Base-by-base conservation (phyloP, 192 early-diverging fungal species). In the Allomyces arbusculus region DNA sequence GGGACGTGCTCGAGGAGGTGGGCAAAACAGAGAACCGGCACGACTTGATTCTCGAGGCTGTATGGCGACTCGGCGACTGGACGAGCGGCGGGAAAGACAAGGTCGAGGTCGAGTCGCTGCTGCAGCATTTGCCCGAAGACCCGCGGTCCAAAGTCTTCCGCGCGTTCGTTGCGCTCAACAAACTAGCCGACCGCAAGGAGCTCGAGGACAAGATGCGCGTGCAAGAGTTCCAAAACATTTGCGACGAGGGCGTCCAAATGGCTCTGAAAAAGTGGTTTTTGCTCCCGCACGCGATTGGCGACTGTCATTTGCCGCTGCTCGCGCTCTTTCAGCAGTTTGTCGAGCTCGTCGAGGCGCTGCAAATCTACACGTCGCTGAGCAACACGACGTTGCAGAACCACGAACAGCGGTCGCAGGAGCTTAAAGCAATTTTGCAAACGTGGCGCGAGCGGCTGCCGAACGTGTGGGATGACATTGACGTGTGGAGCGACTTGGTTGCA, bases 391-490 rank as follows among this genome's bases (percentile, higher is more conserved):
- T 85, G 3, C 73, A 78, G 26, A 98, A 94, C 65, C 82, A 96
- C 40, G 92, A 97, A 61, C 73, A 71, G 67, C 89, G 90, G 69
- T 88, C 90, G 19, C 81, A 83, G 64, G 94, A 97, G 62, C 74
- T 98, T 25, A 97, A 97, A 70, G 85, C 84, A 40, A 84, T 88
- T 23, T 74, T 99, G 23, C 81, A 86, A 64, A 97, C 91, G 5
- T 99, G 97, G 97, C 78, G 95, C 67, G 97, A 99, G 68, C 82
- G 97, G 16, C 76, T 98, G 58, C 97, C 97, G 14, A 97, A 95
- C 71, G 79, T 80, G 45, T 95, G 92, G 90, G 95, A 97, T 69
- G 92, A 95, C 69, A 98, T 99, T 72, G 89, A 89, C 65, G 78
- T 99, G 10, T 99, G 97, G 97, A 94, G 91, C 69, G 91, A 97